These are phyloP conservation scores for Solanum pinnatisectum DNA, from an alignment of 257 asterid species.

Conservation along the genomic window DNA sequence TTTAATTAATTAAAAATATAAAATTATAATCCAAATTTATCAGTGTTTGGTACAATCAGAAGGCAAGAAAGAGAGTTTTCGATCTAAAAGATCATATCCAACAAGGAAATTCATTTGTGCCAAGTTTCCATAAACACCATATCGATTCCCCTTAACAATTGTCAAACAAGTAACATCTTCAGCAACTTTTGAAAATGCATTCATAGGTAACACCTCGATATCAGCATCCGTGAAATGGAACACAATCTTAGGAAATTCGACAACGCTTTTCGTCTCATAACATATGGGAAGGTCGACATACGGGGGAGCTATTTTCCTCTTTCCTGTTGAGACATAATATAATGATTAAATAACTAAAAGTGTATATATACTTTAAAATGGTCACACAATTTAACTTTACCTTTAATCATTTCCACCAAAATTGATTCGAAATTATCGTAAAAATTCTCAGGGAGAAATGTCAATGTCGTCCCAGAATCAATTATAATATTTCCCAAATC, in stretches of 20 bases:
- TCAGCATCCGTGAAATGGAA: slow-evolving; percentile 44
- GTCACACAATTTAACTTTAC: not conserved
- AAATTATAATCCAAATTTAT: not conserved
- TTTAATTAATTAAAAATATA: not conserved
- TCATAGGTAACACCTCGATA: slow-evolving; percentile 15
- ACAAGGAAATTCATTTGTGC: slow-evolving; percentile 31
- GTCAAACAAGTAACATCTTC: slow-evolving; percentile 32
- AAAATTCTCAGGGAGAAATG: slow-evolving; percentile 17
- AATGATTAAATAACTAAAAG: not conserved
- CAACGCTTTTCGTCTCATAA: not conserved
- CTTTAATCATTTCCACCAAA: not conserved
- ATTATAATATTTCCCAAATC: slow-evolving; percentile 38
- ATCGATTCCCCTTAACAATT: not conserved
- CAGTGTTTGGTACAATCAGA: slow-evolving; percentile 30
- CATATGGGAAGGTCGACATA: not conserved
- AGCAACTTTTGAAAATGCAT: slow-evolving; percentile 24
- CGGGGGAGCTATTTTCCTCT: not conserved
- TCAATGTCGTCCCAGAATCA: slow-evolving; percentile 57
- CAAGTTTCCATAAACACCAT: slow-evolving; percentile 39
- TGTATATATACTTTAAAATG: not conserved
- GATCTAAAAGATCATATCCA: slow-evolving; percentile 41
- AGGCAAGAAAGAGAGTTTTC: slow-evolving; percentile 17
- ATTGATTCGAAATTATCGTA: slow-evolving; percentile 16
- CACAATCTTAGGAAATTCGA: slow-evolving; percentile 9
- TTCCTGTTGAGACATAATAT: not conserved